Conservation (phyloP, 345 rosid species). For the Pistacia atlantica region DNA sequence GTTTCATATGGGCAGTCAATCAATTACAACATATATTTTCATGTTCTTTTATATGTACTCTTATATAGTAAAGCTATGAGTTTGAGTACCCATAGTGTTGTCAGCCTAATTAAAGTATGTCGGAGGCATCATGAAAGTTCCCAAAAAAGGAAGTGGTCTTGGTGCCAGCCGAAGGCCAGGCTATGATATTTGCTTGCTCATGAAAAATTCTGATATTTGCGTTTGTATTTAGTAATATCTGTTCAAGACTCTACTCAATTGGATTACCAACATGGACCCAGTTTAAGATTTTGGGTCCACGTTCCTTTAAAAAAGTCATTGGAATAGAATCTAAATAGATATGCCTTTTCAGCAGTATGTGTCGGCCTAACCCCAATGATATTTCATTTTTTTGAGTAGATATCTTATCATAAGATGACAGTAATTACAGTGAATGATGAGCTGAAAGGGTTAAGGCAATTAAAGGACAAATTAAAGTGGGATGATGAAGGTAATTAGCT, state of each 20-base stretch:
- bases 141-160: conserved; percentile 3
- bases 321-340: conserved; percentile 18
- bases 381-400: too few relatives aligned
- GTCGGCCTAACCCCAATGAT: background rate
- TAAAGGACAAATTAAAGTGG: background rate
- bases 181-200: background rate
- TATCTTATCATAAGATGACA: too few relatives aligned
- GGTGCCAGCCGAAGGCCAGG: conserved; percentile 12
- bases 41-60: too few relatives aligned
- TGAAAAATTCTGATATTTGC: background rate
- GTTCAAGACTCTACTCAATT: conserved; percentile 7
- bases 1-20: background rate
- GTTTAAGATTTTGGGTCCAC: conserved; percentile 10
- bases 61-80: background rate
- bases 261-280: conserved; percentile 3
- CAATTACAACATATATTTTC: too few relatives aligned
- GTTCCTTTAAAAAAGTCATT: background rate
- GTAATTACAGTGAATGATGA: too few relatives aligned
- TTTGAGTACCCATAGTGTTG: background rate
- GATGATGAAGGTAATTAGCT: too few relatives aligned
- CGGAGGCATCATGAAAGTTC: conserved; percentile 7
- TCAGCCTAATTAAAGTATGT: background rate
- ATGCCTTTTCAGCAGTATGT: background rate
- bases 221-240: background rate
- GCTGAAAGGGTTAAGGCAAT: too few relatives aligned